A percentile compares a stretch with the other conserved stretches of the same genome.
Conservation (phyloP, 2,329 filamentous ascomycete species). For the Leptographium radiaticola region DNA sequence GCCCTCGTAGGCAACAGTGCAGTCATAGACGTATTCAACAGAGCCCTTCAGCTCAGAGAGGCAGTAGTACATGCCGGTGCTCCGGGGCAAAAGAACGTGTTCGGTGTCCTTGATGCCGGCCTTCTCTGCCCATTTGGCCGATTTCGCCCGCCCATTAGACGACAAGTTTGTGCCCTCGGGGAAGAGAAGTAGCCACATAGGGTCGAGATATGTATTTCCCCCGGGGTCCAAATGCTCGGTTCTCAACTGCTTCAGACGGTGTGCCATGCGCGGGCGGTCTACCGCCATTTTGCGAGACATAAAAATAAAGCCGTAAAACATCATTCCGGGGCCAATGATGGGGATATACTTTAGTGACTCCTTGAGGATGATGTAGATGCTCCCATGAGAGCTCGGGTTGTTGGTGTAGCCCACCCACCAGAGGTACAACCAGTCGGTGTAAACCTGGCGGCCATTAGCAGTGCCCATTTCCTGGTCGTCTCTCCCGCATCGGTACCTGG, state of each 20-base stretch:
- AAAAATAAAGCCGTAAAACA: conserved; percentile 84
- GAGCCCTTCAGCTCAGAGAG: conserved; percentile 60
- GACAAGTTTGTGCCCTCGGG: conserved; percentile 80
- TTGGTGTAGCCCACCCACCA: conserved; percentile 90
- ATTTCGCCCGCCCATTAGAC: conserved; percentile 54
- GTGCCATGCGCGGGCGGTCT: conserved; percentile 62
- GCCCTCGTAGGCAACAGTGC: conserved; percentile 90
- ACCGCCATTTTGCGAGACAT: conserved; percentile 80
- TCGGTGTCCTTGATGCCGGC: conserved; percentile 57
- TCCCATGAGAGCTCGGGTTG: conserved; percentile 62
- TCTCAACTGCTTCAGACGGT: conserved; percentile 60
- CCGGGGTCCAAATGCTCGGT: conserved; percentile 37
- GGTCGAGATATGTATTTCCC: conserved; percentile 47
- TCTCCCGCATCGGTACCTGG: conserved; percentile 36
- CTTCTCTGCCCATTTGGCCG: conserved; percentile 65
- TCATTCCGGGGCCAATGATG: conserved; percentile 66
- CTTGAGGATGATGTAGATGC: conserved; percentile 83
- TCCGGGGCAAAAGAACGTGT: conserved; percentile 65
- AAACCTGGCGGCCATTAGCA: conserved; percentile 39
- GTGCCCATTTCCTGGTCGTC: neutral
- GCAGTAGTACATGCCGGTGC: conserved; percentile 70
- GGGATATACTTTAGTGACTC: conserved; percentile 75
- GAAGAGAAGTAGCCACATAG: conserved; percentile 85
- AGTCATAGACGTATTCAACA: conserved; percentile 79
- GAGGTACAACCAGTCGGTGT: conserved; percentile 84